Conservation (phyloP, 306 rosid species). For the Gillenia trifoliata region DNA sequence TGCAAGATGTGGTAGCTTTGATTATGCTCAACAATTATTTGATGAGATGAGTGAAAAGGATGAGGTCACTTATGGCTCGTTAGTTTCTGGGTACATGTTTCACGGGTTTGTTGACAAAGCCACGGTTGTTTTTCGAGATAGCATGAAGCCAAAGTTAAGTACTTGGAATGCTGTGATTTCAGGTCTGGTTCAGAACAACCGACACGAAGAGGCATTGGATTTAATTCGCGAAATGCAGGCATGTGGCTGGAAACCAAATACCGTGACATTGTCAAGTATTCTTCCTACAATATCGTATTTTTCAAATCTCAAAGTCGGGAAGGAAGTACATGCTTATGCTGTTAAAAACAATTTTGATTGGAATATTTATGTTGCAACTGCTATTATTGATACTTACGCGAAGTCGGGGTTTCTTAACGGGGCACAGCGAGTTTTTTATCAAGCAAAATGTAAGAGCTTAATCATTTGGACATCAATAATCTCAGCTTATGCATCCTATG, state of each 20-base stretch:
- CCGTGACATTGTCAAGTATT: slow-evolving; percentile 64
- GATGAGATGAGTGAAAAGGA: slow-evolving; percentile 67
- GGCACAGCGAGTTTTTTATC: slow-evolving; percentile 56
- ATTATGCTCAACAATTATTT: slow-evolving; percentile 61
- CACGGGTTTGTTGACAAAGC: slow-evolving; percentile 66
- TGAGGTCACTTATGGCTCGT: slow-evolving; percentile 58
- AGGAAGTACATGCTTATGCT: slow-evolving; percentile 77
- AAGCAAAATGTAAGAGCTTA: slow-evolving; percentile 43
- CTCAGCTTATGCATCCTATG: slow-evolving; percentile 73
- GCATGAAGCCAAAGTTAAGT: slow-evolving; percentile 41
- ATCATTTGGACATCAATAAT: slow-evolving; percentile 77
- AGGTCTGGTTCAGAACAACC: slow-evolving; percentile 73
- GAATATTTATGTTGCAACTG: slow-evolving; percentile 63
- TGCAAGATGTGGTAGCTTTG: slow-evolving; percentile 79
- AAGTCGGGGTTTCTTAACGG: slow-evolving; percentile 62
- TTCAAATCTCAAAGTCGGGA: slow-evolving; percentile 60
- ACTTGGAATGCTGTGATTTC: slow-evolving; percentile 78
- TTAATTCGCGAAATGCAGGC: slow-evolving; percentile 54
- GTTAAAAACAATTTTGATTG: slow-evolving; percentile 43
- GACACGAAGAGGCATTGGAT: slow-evolving; percentile 37
- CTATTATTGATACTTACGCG: slow-evolving; percentile 64
- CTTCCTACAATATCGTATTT: slow-evolving; percentile 55
- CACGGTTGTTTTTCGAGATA: slow-evolving; percentile 44
- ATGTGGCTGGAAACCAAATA: slow-evolving; percentile 53
- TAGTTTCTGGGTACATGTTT: slow-evolving; percentile 73